Evolutionary conservation across 345 rosid genomes (phyloP).

Genomic region (Syzygium oleosum): DNA sequence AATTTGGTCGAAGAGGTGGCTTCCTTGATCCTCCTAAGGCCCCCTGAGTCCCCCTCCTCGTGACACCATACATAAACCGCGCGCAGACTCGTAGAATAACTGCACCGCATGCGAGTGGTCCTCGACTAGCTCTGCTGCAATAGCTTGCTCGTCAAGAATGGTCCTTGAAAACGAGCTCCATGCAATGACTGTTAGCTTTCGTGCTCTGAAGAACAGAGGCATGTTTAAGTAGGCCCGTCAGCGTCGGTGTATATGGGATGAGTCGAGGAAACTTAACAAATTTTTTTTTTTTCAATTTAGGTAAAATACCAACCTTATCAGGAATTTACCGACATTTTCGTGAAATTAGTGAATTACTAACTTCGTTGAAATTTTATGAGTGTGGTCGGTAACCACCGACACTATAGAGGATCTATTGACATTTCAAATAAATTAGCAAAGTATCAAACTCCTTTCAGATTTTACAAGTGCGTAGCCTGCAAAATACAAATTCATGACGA

Average conservation of each 20-base stretch:
- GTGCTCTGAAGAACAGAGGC: too few species aligned
- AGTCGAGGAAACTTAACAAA: not conserved
- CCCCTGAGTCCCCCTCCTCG: not conserved
- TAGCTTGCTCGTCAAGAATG: too few species aligned
- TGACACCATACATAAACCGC: too few species aligned
- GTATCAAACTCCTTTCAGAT: not conserved
- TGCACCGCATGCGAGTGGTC: not conserved
- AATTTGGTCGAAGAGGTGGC: slow-evolving; percentile 10
- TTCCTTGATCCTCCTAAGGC: not conserved
- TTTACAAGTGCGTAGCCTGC: not conserved
- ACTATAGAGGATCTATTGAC: not conserved
- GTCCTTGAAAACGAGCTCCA: too few species aligned
- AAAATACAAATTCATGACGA: not conserved
- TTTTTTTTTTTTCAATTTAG: too few species aligned
- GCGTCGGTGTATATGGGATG: too few species aligned
- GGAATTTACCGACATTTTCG: not conserved
- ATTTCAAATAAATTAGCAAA: not conserved
- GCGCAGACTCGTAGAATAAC: not conserved
- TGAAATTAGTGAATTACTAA: not conserved
- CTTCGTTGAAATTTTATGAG: not conserved
- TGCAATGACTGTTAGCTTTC: too few species aligned
- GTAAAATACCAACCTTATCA: too few species aligned
- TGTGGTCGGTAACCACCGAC: not conserved
- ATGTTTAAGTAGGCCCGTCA: too few species aligned
- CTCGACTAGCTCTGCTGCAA: not conserved